Evolutionary conservation across 495 filamentous ascomycete species (phyloP).

Genomic region (Opeltia flavorubescens): DNA sequence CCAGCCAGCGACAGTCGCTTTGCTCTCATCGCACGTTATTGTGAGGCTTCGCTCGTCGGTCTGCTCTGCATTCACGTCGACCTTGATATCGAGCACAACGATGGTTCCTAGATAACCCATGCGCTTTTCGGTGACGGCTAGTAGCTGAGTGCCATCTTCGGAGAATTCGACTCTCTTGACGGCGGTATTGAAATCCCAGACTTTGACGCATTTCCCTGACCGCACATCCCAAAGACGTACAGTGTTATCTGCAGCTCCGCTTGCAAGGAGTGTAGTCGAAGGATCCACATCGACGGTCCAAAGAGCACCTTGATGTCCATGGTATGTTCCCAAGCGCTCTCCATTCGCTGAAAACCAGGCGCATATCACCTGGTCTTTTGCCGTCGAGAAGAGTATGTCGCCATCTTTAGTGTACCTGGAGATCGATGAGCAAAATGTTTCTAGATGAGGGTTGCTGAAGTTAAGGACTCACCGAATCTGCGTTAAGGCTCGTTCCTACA

Average conservation of each 20-base stretch:
- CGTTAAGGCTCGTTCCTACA: constrained; percentile 80
- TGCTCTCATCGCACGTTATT: constrained; percentile 86
- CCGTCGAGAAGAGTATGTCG: constrained; percentile 91
- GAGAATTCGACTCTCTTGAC: constrained; percentile 95
- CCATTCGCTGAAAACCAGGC: constrained; percentile 90
- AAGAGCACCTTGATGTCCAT: constrained; percentile 91
- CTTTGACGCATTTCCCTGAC: constrained; percentile 83
- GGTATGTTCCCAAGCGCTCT: constrained; percentile 89
- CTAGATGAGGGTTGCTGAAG: background rate
- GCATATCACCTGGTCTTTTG: constrained; percentile 95
- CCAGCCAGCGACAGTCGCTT: constrained; percentile 94
- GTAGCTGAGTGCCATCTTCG: constrained; percentile 72
- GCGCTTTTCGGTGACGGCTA: constrained; percentile 95
- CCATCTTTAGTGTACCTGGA: constrained; percentile 81
- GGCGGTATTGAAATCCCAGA: constrained; percentile 90
- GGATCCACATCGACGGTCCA: constrained; percentile 98
- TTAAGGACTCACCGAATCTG: constrained; percentile 65
- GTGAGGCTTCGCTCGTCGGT: constrained; percentile 62
- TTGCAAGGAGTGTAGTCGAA: constrained; percentile 82
- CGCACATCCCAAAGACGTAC: constrained; percentile 94
- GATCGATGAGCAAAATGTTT: constrained; percentile 6
- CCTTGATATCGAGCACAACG: constrained; percentile 71
- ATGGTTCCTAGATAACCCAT: constrained; percentile 91
- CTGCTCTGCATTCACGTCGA: constrained; percentile 71
- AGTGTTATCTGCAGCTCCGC: constrained; percentile 94